Conservation (phyloP, 306 rosid genomes). For the Mimosa pudica region DNA sequence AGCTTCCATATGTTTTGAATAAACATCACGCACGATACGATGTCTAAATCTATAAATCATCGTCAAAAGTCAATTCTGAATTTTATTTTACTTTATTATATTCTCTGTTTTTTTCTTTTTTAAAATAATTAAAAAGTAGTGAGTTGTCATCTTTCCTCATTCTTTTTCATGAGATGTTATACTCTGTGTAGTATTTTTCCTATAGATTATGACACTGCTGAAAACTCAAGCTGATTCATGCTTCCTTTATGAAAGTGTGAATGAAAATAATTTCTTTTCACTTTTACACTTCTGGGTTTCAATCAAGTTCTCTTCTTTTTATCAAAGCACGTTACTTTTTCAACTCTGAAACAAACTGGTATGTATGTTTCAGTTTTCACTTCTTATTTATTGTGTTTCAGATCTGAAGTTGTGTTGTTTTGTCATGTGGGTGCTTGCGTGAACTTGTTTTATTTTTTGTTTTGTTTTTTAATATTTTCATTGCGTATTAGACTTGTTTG, state of each 20-base stretch:
- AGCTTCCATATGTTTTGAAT: not conserved
- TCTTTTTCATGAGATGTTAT: not conserved
- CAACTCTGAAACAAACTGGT: constrained; percentile 35
- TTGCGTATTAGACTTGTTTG: constrained; percentile 25
- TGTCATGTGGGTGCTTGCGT: constrained; percentile 26
- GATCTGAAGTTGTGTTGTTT: constrained; percentile 9
- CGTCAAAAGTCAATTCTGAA: not conserved
- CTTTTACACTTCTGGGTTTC: constrained; percentile 4
- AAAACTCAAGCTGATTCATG: not conserved
- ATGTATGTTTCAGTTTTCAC: constrained; percentile 2
- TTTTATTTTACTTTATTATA: not conserved
- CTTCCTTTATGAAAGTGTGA: not conserved
- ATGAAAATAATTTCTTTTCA: constrained; percentile 4
- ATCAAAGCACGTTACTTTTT: constrained; percentile 30
- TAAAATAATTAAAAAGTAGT: not conserved
- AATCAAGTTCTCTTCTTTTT: not conserved
- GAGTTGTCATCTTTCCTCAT: not conserved
- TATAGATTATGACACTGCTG: not conserved
- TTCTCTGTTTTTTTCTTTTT: not conserved
- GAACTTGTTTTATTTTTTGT: constrained; percentile 25
- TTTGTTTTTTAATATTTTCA: not conserved
- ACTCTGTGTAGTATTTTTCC: not conserved
- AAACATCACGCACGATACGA: not conserved
- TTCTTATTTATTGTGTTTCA: constrained; percentile 15
- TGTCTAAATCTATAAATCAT: not conserved